Evolutionary conservation across 2,329 filamentous ascomycete genomes (phyloP).

Genomic region (Xylariales sp.): DNA sequence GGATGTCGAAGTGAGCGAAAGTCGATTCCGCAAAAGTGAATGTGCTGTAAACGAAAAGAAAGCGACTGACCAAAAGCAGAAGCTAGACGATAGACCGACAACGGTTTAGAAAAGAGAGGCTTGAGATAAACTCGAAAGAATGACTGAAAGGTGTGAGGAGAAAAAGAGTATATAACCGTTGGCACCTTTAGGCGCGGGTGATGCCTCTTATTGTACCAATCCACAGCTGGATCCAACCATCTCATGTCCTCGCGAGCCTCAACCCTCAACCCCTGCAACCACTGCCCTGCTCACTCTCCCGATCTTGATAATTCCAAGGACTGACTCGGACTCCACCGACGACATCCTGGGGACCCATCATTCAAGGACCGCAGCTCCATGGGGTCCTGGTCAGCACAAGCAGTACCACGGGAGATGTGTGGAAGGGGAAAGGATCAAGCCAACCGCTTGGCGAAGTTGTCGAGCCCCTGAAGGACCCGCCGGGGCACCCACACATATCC

Average conservation of each 20-base stretch:
- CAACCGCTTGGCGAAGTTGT: neutral
- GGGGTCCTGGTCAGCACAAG: too few species aligned
- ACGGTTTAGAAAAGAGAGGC: conserved; percentile 23
- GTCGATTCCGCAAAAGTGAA: conserved; percentile 26
- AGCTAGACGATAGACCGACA: conserved; percentile 22
- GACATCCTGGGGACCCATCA: conserved; percentile 3
- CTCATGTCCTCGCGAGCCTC: too few species aligned
- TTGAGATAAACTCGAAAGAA: conserved; percentile 14
- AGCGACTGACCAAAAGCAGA: conserved; percentile 20
- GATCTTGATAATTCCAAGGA: conserved; percentile 5
- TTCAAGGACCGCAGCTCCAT: conserved; percentile 5
- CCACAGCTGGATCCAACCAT: too few species aligned
- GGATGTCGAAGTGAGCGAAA: conserved; percentile 26
- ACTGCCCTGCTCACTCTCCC: conserved; percentile 1
- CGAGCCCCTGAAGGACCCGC: too few species aligned
- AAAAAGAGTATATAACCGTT: conserved; percentile 16
- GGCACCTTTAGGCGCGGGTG: too few species aligned
- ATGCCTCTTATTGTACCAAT: too few species aligned
- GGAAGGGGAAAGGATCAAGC: neutral
- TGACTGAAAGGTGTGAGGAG: conserved; percentile 5
- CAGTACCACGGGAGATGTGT: neutral
- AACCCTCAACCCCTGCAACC: too few species aligned
- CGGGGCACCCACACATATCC: too few species aligned
- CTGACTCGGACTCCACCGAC: conserved; percentile 1
- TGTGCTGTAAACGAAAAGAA: conserved; percentile 17